Conservation (phyloP, 352 stramenopile genomes). For the Peronospora belbahrii region DNA sequence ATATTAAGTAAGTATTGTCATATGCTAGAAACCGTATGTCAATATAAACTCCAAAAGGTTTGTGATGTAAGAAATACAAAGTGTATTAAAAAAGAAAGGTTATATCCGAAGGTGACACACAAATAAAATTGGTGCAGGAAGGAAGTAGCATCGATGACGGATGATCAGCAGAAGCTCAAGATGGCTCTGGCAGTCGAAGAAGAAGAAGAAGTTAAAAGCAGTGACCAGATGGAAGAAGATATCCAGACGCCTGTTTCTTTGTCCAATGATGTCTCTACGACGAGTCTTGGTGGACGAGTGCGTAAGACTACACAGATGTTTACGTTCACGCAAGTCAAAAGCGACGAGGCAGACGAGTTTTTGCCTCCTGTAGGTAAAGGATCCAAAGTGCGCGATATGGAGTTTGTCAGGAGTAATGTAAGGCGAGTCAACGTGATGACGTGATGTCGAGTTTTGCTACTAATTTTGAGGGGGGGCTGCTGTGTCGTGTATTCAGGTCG, state of each 20-base stretch:
- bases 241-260: neutral
- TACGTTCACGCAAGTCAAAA: constrained; percentile 38
- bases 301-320: constrained; percentile 64
- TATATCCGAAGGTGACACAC: too few species aligned
- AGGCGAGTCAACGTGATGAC: neutral
- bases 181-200: too few species aligned
- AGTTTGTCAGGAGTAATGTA: constrained; percentile 45
- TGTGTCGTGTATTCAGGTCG: constrained; percentile 27
- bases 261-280: constrained; percentile 9
- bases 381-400: constrained; percentile 56
- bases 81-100: too few species aligned
- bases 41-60: too few species aligned
- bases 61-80: too few species aligned
- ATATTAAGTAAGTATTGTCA: too few species aligned
- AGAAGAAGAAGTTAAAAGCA: too few species aligned
- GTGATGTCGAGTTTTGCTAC: neutral
- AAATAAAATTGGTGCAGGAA: too few species aligned
- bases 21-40: too few species aligned
- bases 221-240: too few species aligned
- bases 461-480: neutral
- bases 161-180: too few species aligned
- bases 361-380: constrained; percentile 43
- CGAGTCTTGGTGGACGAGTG: constrained; percentile 42
- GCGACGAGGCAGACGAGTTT: constrained; percentile 58
- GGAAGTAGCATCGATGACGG: too few species aligned